Percentiles rank a stretch among this genome's conserved stretches.
Conservation (phyloP, 73 alveolate species). For the Loxodes magnus region DNA sequence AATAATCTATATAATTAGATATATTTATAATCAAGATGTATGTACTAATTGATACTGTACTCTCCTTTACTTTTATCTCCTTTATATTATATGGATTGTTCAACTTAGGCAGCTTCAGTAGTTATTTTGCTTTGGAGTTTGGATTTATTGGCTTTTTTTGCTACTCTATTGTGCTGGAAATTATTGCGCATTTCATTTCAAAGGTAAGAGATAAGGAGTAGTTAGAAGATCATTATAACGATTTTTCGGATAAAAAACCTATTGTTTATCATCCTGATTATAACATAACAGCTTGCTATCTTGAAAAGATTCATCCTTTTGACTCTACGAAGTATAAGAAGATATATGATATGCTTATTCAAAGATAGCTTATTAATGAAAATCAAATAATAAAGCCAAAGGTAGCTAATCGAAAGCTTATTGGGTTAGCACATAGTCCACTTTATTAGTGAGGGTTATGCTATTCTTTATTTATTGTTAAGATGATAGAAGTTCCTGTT, state of each 20-base stretch:
- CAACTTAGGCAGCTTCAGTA: too few species aligned
- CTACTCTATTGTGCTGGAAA: too few species aligned
- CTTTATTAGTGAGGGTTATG: constrained; percentile 31
- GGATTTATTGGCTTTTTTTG: too few species aligned
- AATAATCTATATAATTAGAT: too few species aligned
- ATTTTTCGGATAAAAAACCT: constrained; percentile 14
- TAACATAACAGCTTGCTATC: constrained; percentile 61
- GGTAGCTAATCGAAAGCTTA: constrained; percentile 32
- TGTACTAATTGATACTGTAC: too few species aligned
- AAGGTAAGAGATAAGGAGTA: too few species aligned
- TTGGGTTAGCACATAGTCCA: constrained; percentile 29
- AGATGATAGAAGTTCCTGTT: constrained; percentile 58
- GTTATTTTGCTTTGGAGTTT: too few species aligned
- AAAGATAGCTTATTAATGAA: constrained; percentile 18
- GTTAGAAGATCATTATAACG: too few species aligned
- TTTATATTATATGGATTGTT: too few species aligned
- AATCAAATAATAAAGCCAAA: constrained; percentile 22
- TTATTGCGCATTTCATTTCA: too few species aligned
- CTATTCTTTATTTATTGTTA: constrained; percentile 29
- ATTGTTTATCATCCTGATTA: constrained; percentile 47
- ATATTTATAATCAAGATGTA: too few species aligned
- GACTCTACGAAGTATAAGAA: constrained; percentile 70
- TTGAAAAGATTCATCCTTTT: constrained; percentile 77
- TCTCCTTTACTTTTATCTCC: too few species aligned
- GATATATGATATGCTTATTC: constrained; percentile 19